These are phyloP conservation scores for Pseudocercospora pini-densiflorae DNA, from an alignment of 2,329 filamentous ascomycete species.

Conservation along the genomic window DNA sequence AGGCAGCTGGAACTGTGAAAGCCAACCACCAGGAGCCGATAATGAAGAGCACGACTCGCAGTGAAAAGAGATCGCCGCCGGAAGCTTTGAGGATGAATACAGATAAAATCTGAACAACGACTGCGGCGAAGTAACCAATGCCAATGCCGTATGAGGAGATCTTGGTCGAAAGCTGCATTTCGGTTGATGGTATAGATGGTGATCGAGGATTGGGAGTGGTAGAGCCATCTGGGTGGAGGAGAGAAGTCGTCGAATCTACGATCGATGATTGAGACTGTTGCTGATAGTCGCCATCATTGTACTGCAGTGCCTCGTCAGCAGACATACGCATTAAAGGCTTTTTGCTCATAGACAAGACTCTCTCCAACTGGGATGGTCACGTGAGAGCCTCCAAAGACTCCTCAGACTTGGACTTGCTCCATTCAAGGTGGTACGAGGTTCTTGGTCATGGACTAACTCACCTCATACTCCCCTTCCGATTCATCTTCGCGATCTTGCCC, in stretches of 20 bases:
- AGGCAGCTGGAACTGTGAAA: conserved; percentile 84
- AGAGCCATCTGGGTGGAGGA: conserved; percentile 21
- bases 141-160: conserved; percentile 93
- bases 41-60: conserved; percentile 83
- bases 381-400: too few species aligned
- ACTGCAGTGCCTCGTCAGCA: conserved; percentile 4
- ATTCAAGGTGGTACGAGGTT: too few species aligned
- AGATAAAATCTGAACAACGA: conserved; percentile 80
- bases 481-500: conserved; percentile 3
- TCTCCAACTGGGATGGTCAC: too few species aligned
- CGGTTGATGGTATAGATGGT: conserved; percentile 57
- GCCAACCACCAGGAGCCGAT: conserved; percentile 91
- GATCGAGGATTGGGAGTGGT: conserved; percentile 41
- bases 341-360: too few species aligned
- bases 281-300: conserved; percentile 16
- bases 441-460: too few species aligned
- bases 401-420: too few species aligned
- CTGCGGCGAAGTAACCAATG: conserved; percentile 86
- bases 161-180: conserved; percentile 81
- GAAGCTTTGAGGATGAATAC: conserved; percentile 76
- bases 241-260: conserved; percentile 21
- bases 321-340: too few species aligned
- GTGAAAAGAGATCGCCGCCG: conserved; percentile 79
- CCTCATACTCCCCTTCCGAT: conserved; percentile 22
- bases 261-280: neutral